Base-by-base conservation (phyloP, 257 asterid genomes). In the Osmanthus fragrans region DNA sequence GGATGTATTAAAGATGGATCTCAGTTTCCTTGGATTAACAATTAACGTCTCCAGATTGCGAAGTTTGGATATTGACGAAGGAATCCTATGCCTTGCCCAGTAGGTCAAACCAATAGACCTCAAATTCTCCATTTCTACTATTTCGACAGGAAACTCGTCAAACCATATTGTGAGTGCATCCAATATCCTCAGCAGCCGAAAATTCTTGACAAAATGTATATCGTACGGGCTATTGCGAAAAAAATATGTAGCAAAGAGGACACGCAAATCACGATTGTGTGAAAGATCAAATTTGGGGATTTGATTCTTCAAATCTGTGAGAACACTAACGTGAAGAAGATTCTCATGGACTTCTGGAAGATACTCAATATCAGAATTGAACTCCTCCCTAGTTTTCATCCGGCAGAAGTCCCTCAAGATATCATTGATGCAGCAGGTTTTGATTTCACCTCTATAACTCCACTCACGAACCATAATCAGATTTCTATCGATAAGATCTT, bases 21-120 rank as follows among this genome's bases (percentile, higher is more conserved):
- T n/a, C 7, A n/a, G 18, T 1, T 36, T 37, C 29, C 30, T 29
- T 4, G 6, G 36, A 30, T 19, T 19, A 19, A 74, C 10, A 6
- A 77, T 37, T 66, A 80, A 30, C 4, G 77, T 77, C 63, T 76
- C 82, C 7, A 84, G 77, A 73, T 75, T 76, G 79, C 21, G 34
- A 13, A 83, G 82, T 56, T 47, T 39, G 23, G 71, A 70, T 27
- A 80, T 23, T 18, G 84, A 74, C 36, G 21, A 23, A 49, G 65
- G 74, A 67, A 67, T 21, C 19, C 64, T 63, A 0, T 60, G 4
- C 8, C 4, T 15, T 3, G 7, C 1, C 27, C 29, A 16, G 3
- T 13, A 23, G 1, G 30, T 29, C 8, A 76, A 66, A 10, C 37
- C 73, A 42, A 81, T 77, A 23, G 69, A 79, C 32, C 80, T 77